A percentile compares a stretch with the other conserved stretches of the same genome.
Evolutionary conservation across 306 rosid genomes (phyloP).

Genomic region (Datisca glomerata): DNA sequence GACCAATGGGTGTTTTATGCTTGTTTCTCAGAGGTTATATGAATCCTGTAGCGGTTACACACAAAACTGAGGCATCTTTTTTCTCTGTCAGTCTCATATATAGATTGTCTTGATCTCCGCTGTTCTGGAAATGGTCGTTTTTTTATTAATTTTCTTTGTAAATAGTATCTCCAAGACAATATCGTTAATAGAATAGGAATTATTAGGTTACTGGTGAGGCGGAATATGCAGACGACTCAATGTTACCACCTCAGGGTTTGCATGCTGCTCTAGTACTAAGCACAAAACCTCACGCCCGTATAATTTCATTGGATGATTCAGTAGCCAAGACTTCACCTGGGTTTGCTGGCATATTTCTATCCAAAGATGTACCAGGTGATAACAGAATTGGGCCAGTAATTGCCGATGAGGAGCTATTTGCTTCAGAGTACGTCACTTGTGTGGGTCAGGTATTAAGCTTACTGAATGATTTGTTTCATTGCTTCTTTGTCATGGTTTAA

Average conservation of each 20-base stretch:
- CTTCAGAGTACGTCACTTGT: slow-evolving; percentile 64
- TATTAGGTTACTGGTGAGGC: slow-evolving; percentile 96
- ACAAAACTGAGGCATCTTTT: too few species aligned
- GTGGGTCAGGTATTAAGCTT: slow-evolving; percentile 79
- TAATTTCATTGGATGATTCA: slow-evolving; percentile 54
- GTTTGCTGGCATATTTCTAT: slow-evolving; percentile 53
- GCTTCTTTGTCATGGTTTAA: background rate
- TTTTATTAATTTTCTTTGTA: too few species aligned
- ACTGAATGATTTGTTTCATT: slow-evolving; percentile 7
- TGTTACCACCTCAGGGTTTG: slow-evolving; percentile 52
- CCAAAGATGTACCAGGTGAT: slow-evolving; percentile 63
- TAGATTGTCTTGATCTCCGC: too few species aligned
- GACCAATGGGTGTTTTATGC: too few species aligned
- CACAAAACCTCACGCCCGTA: slow-evolving; percentile 81
- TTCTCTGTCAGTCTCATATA: too few species aligned
- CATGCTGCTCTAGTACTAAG: slow-evolving; percentile 89
- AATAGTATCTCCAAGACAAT: too few species aligned
- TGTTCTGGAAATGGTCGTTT: too few species aligned
- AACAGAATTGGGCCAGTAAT: slow-evolving; percentile 61
- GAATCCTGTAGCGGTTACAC: too few species aligned
- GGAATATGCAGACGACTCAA: slow-evolving; percentile 70
- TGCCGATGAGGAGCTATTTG: slow-evolving; percentile 78
- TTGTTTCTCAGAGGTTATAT: too few species aligned
- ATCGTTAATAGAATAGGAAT: too few species aligned
- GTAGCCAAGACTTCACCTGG: slow-evolving; percentile 62